A percentile compares a stretch with the other conserved stretches of the same genome.
Conservation (phyloP, 768 basidiomycete species). For the Termitomyces sp. region DNA sequence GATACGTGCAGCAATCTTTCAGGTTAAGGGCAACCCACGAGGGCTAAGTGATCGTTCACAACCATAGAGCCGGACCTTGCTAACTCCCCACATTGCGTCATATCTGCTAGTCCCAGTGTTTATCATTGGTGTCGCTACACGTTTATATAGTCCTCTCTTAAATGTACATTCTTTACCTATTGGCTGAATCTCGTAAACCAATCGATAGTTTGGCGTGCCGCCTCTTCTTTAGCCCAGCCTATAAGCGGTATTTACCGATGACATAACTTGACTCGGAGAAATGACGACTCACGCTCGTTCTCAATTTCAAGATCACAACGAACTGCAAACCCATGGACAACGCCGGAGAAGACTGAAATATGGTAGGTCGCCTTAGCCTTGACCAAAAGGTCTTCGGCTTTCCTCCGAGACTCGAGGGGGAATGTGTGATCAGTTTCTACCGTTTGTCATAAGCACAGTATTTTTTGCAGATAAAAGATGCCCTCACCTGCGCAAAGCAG, state of each 20-base stretch:
- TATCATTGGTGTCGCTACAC: not conserved
- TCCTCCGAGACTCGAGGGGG: conserved; percentile 42
- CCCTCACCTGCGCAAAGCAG: conserved; percentile 47
- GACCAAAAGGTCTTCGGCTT: conserved; percentile 50
- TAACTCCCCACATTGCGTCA: too few relatives aligned
- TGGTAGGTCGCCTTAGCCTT: conserved; percentile 47
- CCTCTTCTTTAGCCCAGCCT: conserved; percentile 62
- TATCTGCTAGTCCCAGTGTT: not conserved
- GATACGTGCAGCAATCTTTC: too few relatives aligned
- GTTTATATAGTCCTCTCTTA: too few relatives aligned
- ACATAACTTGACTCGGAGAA: not conserved
- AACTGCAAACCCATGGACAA: conserved; percentile 42
- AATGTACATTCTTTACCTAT: not conserved
- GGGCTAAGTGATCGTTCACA: too few relatives aligned
- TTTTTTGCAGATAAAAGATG: not conserved
- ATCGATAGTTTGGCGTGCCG: conserved; percentile 39
- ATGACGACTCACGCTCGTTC: conserved; percentile 26
- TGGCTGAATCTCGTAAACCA: conserved; percentile 46
- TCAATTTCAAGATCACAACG: conserved; percentile 38
- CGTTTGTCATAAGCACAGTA: not conserved
- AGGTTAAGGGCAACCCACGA: too few relatives aligned
- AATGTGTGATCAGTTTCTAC: conserved; percentile 53
- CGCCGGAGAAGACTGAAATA: conserved; percentile 51
- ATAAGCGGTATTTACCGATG: not conserved
- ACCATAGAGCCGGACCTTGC: too few relatives aligned